Evolutionary conservation across 2,329 filamentous ascomycete species (phyloP), one percentile per base, ranked within the genome.

Genomic region (Fusarium drepaniforme): DNA sequence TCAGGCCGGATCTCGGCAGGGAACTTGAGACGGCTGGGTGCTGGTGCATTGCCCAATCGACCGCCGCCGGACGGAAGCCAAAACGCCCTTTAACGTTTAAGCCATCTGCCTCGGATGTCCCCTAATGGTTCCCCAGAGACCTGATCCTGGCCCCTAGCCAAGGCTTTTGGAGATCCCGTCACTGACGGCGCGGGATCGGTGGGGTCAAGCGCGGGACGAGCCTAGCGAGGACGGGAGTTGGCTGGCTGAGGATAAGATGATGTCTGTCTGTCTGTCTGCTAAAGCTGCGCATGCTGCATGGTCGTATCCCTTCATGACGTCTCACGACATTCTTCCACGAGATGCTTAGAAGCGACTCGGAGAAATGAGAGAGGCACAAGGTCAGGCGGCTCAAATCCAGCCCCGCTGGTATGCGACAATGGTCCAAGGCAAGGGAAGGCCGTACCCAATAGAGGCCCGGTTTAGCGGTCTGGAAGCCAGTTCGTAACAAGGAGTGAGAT

Each of bases 171-270:
- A 77, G 75, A 78, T 77, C 70, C 69, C 67, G 64, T 67, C 64
- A 42, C 58, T 69, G 67, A 66, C 63, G 69, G 69, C 64, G 68
- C 71, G 73, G 71, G 77, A 77, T 76, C 71, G 58, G 75, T 73
- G 77, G 77, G 64, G 74, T 70, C 66, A 65, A 73, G 63, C 65
- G 75, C 77, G 77, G 77, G 74, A 79, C 77, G 77, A 70, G 75
- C 77, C 77, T 79, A 79, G 77, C 62, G 63, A 71, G 57, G 44
- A 35, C 51, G 30, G 30, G 25, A 67, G 57, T 67, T 66, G 62
- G 42, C 49, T 59, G 46, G n/a, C 15, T 51, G 40, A 64, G 25
- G 38, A 11, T 6, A 40, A 46, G 61, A 46, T 68, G 42, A 6
- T 28, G 46, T n/a, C 8, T 28, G 46, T n/a, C 60, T 30, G 28